Evolutionary conservation across 2,329 filamentous ascomycete genomes (phyloP), one percentile per base, ranked within the genome.

Genomic region (Myriosclerotinia duriaeana): DNA sequence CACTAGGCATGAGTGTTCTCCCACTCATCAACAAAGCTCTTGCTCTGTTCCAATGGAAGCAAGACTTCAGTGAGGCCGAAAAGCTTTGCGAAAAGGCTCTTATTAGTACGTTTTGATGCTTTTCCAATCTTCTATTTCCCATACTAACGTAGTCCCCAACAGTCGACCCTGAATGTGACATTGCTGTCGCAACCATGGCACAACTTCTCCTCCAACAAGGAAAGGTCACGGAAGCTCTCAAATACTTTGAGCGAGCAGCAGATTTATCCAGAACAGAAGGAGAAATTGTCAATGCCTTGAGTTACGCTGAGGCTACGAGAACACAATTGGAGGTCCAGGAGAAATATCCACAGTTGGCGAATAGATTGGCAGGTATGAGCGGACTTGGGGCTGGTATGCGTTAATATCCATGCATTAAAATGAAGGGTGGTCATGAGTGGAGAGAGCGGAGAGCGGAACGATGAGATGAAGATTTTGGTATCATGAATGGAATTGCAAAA

Each of bases 161-260:
- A 97, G 93, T 99, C 78, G 95, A 99, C 76, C 95, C 95, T 36
- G 95, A 99, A 78, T 99, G 95, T 77, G 95, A 99, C 76, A 99
- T 99, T 76, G 95, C 95, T 53, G 95, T 99, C 53, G 95, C 95
- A 64, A 99, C 95, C 65, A 97, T 99, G 92, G 95, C 95, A 14
- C 95, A 99, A 80, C 87, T 99, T 53, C 88, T 99, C 63, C 86
- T 99, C 46, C 95, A 99, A 79, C 95, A 98, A 83, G 95, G 95
- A 79, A 97, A 97, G 82, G 94, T 99, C 67, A 91, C 90, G 46
- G 92, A 97, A 70, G 95, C 95, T 0, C 87, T 99, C 71, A 92
- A 90, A 79, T 98, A 98, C 83, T 99, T 99, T 77, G 93, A 98
- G 83, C 90, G 92, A 69, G 95, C 95, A 2, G 95, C 94, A 38